Evolutionary conservation across 176 grass and related monocot genomes (phyloP), one percentile per base, ranked within the genome.

Genomic region (Themeda triandra): DNA sequence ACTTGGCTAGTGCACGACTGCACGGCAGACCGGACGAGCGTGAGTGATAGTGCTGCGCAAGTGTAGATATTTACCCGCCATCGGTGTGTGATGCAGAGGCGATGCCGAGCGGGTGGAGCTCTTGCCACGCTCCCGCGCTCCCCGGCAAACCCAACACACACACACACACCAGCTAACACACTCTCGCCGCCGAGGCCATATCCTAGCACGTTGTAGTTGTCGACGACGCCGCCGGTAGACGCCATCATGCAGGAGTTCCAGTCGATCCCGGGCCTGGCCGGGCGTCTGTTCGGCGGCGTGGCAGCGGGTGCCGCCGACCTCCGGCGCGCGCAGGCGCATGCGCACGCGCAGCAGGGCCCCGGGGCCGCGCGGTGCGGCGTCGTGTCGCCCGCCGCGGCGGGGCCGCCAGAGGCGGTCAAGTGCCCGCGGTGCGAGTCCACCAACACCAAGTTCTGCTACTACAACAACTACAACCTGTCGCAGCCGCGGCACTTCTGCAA

Each of bases 401-500:
- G 35, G 63, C 8, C 79, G 25, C 75, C 86, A 2, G 89, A 92
- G 83, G 92, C 90, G 17, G 82, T 94, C 11, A 94, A 92, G 92
- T 97, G 95, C 81, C 95, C 95, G 35, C 88, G 95, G 32, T 97
- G 95, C 65, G 95, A 97, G 37, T 97, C 95, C 13, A 91, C 92
- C 49, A 91, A 95, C 90, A 98, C 95, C 77, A 98, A 98, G 83
- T 98, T 98, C 92, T 98, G 95, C 82, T 98, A 98, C 89, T 98
- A 95, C 89, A 98, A 98, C 91, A 98, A 98, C 79, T 93, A 98
- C 87, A 98, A 92, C 88, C 76, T 94, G 6, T 91, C 92, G 41
- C 95, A 98, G 82, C 95, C 95, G 81, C 92, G 95, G 27, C 92
- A 98, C 84, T 98, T 98, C 84, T 98, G 95, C 85, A 98, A 94